Evolutionary conservation across 2,329 filamentous ascomycete species (phyloP).

Genomic region (Cryphonectria parasitica): DNA sequence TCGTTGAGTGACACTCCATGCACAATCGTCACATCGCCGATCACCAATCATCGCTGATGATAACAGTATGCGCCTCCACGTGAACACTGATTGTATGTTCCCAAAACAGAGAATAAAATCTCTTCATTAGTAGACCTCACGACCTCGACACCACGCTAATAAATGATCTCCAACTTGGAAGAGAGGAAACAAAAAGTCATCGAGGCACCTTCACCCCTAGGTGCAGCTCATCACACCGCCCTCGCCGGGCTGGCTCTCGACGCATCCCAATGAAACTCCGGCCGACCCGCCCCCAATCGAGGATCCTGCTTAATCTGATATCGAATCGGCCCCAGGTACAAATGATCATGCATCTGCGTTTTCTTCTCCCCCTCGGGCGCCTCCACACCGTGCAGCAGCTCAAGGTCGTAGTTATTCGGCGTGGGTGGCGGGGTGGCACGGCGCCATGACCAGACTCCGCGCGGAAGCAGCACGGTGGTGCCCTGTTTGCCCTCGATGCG

Average conservation of each 20-base stretch:
- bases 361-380: not conserved
- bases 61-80: no score
- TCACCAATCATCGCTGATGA: no score
- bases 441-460: not conserved
- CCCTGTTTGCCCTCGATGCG: conserved; percentile 10
- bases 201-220: no score
- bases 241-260: conserved; percentile 5
- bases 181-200: not conserved
- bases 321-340: conserved; percentile 12
- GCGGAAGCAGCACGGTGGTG: conserved; percentile 12
- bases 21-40: no score
- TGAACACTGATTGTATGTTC: no score
- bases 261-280: conserved; percentile 13
- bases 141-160: not conserved
- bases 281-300: not conserved
- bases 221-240: not conserved
- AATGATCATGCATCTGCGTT: not conserved
- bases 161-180: not conserved
- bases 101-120: not conserved
- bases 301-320: conserved; percentile 12
- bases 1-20: no score
- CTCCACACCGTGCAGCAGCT: conserved; percentile 1
- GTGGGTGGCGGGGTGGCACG: not conserved
- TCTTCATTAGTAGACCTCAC: no score
- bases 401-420: conserved; percentile 9